Percentiles rank a stretch among this genome's conserved stretches.
phyloP scores from a whole-genome alignment of 768 basidiomycete species.

The Ephemerocybe angulata region DNA sequence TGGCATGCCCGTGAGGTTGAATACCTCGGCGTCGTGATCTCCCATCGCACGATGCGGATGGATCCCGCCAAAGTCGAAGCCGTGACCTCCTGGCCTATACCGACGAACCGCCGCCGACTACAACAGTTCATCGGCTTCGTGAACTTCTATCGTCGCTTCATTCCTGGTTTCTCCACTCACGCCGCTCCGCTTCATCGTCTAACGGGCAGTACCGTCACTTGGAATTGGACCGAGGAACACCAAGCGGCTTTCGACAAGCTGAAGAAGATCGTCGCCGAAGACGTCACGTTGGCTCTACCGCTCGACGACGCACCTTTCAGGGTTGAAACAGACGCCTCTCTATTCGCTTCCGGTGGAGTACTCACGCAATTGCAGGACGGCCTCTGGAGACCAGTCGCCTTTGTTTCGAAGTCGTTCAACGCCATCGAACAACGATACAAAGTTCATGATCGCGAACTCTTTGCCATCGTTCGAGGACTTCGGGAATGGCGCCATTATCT shows the following conservation, averaged over 20 bases:
- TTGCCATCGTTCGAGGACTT: background rate
- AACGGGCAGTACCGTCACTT: slow-evolving; percentile 15
- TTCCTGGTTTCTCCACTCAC: slow-evolving; percentile 23
- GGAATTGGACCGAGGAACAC: slow-evolving; percentile 18
- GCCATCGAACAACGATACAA: slow-evolving; percentile 21
- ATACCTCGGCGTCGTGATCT: slow-evolving; percentile 23
- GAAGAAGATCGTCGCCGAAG: background rate
- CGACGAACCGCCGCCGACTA: slow-evolving; percentile 22
- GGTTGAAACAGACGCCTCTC: background rate
- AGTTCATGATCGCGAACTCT: slow-evolving; percentile 20
- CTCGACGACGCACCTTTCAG: slow-evolving; percentile 8
- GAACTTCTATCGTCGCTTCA: slow-evolving; percentile 34
- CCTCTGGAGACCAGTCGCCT: background rate
- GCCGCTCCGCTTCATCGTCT: background rate
- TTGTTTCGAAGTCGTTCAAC: background rate
- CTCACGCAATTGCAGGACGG: slow-evolving; percentile 3
- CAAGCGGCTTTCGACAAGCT: background rate
- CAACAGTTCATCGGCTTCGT: slow-evolving; percentile 40
- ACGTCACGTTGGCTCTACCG: background rate
- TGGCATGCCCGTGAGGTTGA: slow-evolving; percentile 16
- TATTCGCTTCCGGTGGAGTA: slow-evolving; percentile 2
- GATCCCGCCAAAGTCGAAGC: slow-evolving; percentile 28
- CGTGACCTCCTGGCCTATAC: slow-evolving; percentile 30
- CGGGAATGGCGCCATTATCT: slow-evolving; percentile 6
- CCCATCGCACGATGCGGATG: slow-evolving; percentile 22